Evolutionary conservation across 768 basidiomycete species (phyloP), one percentile per base, ranked within the genome.

Genomic region (Glaciozyma martinii): DNA sequence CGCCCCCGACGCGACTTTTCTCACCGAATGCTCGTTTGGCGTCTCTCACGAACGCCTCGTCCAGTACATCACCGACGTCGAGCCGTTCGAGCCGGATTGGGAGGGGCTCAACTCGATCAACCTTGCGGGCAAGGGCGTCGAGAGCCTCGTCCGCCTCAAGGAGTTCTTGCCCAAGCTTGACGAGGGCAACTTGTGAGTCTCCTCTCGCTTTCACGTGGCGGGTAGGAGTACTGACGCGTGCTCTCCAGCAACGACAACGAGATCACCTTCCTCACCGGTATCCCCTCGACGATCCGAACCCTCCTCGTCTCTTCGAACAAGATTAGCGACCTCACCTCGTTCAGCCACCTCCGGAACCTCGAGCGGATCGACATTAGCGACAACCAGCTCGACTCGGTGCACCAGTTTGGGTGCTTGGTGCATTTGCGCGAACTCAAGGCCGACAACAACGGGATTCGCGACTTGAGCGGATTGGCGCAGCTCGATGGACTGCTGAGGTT

Each of bases 1-100:
- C 23, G 40, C 60, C 16, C 74, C 71, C 49, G 75, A 86, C 68
- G 82, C 80, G 13, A 87, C 86, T 1, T 94, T 87, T 79, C 80
- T 98, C 68, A 98, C 94, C 16, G 93, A 98, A 74, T 97, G 93
- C 74, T 97, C 93, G 49, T 99, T 99, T 75, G 90, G 84, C 21
- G 85, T 97, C 52, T 83, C 91, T n/a, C 89, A 90, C 72, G 94
- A 97, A 75, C 83, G 84, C 53, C 82, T 99, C 8, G 87, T 98
- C 3, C 84, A 89, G 75, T 85, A 89, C 72, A 90, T 99, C 74
- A 97, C 93, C 50, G 92, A 97, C 72, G 84, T 92, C 18, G 87
- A 92, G 74, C 91, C 93, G 25, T 95, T 89, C 76, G 90, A 92
- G 74, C 91, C 93, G 29, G 82, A 89, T 74, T 99, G 95, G 95